Conservation (phyloP, 257 asterid genomes). For the Capsicum rhomboideum region DNA sequence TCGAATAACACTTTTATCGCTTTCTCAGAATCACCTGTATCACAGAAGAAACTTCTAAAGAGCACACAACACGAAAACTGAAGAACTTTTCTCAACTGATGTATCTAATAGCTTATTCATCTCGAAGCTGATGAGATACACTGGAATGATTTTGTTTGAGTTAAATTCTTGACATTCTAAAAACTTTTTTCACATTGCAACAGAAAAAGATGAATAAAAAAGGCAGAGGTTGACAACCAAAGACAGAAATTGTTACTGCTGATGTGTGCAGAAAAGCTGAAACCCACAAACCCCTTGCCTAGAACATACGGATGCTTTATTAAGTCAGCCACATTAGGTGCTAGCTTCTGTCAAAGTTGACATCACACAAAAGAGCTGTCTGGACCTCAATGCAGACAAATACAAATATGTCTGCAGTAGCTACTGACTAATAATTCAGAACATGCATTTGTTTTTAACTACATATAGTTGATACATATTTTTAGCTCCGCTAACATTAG, state of each 20-base stretch:
- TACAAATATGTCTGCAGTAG: background rate
- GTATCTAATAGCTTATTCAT: background rate
- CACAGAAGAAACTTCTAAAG: background rate
- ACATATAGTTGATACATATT: background rate
- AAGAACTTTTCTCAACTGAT: background rate
- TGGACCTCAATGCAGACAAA: background rate
- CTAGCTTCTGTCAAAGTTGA: background rate
- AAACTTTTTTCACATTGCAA: background rate
- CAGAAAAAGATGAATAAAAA: background rate
- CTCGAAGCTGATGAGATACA: background rate
- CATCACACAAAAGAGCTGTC: background rate
- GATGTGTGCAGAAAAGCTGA: background rate
- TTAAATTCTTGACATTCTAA: background rate
- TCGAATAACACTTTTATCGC: conserved; percentile 88
- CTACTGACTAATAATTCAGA: background rate
- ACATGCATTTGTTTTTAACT: background rate
- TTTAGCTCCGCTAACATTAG: background rate
- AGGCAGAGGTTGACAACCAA: background rate
- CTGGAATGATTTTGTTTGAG: background rate
- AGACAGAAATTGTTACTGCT: background rate
- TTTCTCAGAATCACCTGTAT: conserved; percentile 96
- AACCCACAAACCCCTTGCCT: background rate
- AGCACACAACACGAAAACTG: background rate
- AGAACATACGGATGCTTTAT: background rate
- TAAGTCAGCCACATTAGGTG: background rate